Base-by-base conservation (phyloP, 1,284 basidiomycete genomes). In the Neotropicomus parvogracilis region DNA sequence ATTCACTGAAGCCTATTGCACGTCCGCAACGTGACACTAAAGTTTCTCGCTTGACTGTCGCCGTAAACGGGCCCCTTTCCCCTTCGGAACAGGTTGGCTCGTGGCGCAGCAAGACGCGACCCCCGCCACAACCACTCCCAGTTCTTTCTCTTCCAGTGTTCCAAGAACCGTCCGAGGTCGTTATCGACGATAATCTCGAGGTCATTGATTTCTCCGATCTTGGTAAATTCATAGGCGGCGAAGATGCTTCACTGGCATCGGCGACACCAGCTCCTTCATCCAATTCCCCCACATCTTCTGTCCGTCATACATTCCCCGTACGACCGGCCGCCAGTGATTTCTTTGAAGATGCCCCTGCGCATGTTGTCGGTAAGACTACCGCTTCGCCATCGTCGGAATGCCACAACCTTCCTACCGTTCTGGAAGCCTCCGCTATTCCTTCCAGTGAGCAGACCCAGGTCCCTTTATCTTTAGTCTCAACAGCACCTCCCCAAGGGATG, bases 131-230 rank as follows among this genome's bases (percentile, higher is more conserved):
- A 46, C 60, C 60, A 6, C 46, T 46, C 11, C 52, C 58, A 17
- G 42, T 41, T 26, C 63, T 70, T 42, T 59, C 74, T 14, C 69
- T 70, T 12, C 69, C 72, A 19, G 59, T 73, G 34, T 59, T 79
- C 34, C 72, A 78, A 41, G 66, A 65, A 31, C 64, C 73, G 13
- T 65, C 81, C n/a, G 66, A 69, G n/a, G 65, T 74, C 36, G 66
- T 69, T 48, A 64, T 71, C 4, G 78, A 77, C 24, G 84, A 83
- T 53, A 77, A 81, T 42, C 71, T 89, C 4, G 86, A 89, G 58
- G 77, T 87, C 13, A 75, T 91, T 16, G 87, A 91, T 59, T 91
- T 88, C 59, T 78, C 77, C 11, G 86, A 91, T 42, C 71, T 90
- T 63, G 83, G 75, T 34, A 83, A 80, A 65, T 77, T 90, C 46